These are phyloP conservation scores for Microcyclospora tardicrescens DNA, from an alignment of 2,329 filamentous ascomycete genomes.

Conservation along the genomic window DNA sequence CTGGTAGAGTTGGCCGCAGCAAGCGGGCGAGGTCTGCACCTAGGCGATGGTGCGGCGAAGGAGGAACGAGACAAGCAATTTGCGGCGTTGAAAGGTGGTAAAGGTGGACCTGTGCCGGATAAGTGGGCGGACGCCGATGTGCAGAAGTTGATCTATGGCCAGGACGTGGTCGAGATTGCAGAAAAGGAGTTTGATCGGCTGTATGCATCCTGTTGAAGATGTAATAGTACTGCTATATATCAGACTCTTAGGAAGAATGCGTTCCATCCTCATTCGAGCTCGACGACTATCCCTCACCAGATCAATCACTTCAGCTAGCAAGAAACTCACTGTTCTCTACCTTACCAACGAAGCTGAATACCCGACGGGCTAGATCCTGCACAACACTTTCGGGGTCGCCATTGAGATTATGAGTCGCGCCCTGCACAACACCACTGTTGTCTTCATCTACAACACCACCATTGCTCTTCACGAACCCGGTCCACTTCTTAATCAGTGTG, in stretches of 20 bases:
- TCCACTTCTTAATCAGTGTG: conserved; percentile 46
- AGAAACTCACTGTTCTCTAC: conserved; percentile 12
- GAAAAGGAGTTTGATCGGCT: conserved; percentile 29
- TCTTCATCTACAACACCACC: conserved; percentile 36
- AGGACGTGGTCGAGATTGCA: conserved; percentile 33
- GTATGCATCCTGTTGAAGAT: conserved; percentile 14
- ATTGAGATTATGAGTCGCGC: conserved; percentile 40
- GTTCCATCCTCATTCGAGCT: conserved; percentile 3
- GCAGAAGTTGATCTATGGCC: conserved; percentile 36
- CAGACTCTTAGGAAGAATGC: no score
- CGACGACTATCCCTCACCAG: not conserved
- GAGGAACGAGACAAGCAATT: conserved; percentile 46
- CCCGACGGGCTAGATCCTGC: conserved; percentile 36
- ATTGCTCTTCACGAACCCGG: conserved; percentile 28
- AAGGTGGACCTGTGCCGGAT: conserved; percentile 33
- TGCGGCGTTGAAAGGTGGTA: conserved; percentile 30
- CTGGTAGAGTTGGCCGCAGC: conserved; percentile 45
- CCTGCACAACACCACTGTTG: conserved; percentile 36
- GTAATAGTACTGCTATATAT: no score
- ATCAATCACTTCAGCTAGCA: no score
- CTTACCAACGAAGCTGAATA: conserved; percentile 35
- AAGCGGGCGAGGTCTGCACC: conserved; percentile 40
- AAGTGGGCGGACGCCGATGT: conserved; percentile 42
- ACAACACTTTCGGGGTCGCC: conserved; percentile 35
- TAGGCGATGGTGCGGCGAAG: conserved; percentile 46